Evolutionary conservation across 345 rosid species (phyloP).

Genomic region (Hevea brasiliensis): DNA sequence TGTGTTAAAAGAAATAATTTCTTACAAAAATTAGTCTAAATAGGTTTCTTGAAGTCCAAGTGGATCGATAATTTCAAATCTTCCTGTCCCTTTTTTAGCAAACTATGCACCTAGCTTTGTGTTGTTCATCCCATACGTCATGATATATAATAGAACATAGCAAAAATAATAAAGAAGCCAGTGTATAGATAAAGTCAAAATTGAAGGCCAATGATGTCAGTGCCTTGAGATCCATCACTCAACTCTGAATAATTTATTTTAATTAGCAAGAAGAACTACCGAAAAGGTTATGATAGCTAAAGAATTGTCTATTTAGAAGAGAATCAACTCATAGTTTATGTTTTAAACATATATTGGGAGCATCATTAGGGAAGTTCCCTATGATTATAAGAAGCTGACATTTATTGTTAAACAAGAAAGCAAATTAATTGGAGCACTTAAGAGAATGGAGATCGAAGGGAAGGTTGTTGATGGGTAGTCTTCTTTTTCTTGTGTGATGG

Average conservation of each 20-base stretch:
- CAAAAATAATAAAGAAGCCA: no score
- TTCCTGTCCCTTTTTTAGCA: no score
- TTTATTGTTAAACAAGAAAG: conserved; percentile 11
- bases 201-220: no score
- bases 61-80: no score
- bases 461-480: conserved; percentile 15
- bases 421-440: background rate
- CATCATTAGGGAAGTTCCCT: conserved; percentile 21
- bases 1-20: no score
- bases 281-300: background rate
- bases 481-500: background rate
- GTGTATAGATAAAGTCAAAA: no score
- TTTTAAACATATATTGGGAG: conserved; percentile 9
- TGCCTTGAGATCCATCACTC: no score
- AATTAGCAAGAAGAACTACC: no score
- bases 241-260: no score
- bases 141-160: background rate
- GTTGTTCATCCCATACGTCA: background rate
- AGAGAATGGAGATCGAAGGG: background rate
- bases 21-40: no score
- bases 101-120: no score
- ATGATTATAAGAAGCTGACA: conserved; percentile 13
- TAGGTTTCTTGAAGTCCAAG: no score
- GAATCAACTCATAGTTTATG: conserved; percentile 30
- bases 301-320: conserved; percentile 11